These are phyloP conservation scores for Singerocomus rubriflavus DNA, from an alignment of 1,284 basidiomycete species.

Conservation along the genomic window DNA sequence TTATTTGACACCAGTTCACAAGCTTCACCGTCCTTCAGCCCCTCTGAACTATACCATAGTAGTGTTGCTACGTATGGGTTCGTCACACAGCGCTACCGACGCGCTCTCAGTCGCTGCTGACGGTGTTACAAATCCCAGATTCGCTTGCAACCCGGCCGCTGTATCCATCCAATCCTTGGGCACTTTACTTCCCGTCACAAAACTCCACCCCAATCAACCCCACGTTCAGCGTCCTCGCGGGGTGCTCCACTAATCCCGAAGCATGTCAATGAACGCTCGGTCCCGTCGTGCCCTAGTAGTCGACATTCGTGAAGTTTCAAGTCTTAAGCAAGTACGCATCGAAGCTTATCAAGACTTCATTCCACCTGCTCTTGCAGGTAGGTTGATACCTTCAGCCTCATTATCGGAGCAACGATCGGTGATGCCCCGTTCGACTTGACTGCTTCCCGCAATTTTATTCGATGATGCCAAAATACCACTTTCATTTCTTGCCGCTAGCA, in stretches of 20 bases:
- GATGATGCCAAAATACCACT: background rate
- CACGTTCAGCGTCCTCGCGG: background rate
- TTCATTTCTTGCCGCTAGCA: background rate
- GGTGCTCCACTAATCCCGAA: background rate
- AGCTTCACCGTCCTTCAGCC: conserved; percentile 5
- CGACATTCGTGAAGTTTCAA: background rate
- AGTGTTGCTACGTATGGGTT: conserved; percentile 9
- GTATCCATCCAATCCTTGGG: background rate
- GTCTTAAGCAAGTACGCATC: background rate
- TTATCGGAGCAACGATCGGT: conserved; percentile 1
- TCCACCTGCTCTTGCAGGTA: background rate
- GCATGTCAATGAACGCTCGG: background rate
- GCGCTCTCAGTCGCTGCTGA: background rate
- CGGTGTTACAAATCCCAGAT: background rate
- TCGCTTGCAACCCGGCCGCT: background rate
- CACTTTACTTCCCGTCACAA: background rate
- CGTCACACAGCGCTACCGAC: background rate
- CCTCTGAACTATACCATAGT: conserved; percentile 21
- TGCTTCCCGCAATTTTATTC: background rate
- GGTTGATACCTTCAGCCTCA: background rate
- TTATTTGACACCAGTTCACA: conserved; percentile 1
- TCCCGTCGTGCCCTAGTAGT: background rate
- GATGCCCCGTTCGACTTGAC: background rate
- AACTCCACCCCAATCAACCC: background rate
- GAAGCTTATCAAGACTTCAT: background rate